phyloP scores from a whole-genome alignment of 306 rosid species.

The Ziziphus jujuba region DNA sequence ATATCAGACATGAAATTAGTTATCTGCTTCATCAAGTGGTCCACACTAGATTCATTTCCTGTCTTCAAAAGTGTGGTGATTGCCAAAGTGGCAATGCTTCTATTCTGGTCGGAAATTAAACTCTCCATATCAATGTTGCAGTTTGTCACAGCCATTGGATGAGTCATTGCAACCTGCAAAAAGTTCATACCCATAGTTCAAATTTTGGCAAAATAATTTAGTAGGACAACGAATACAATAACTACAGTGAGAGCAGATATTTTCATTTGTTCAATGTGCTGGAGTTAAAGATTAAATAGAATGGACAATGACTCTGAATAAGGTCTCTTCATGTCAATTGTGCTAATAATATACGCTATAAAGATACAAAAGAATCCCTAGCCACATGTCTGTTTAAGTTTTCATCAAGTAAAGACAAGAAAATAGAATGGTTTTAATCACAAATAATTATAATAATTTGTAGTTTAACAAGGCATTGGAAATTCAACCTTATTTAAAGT shows the following conservation, averaged over 20 bases:
- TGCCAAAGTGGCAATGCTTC: slow-evolving; percentile 99
- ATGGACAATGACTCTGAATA: background rate
- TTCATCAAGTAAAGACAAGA: background rate
- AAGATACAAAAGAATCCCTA: background rate
- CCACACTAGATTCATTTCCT: slow-evolving; percentile 98
- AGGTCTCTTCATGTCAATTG: no score
- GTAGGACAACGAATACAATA: background rate
- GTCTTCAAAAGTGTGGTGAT: slow-evolving; percentile 97
- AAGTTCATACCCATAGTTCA: slow-evolving; percentile 20
- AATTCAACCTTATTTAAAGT: slow-evolving; percentile 82
- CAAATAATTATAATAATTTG: slow-evolving; percentile 2
- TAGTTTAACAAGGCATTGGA: slow-evolving; percentile 12
- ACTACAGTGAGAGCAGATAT: background rate
- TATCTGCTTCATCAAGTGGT: slow-evolving; percentile 96
- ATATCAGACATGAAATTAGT: slow-evolving; percentile 98
- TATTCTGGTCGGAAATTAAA: slow-evolving; percentile 89
- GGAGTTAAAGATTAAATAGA: background rate
- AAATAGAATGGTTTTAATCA: background rate
- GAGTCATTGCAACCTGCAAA: slow-evolving; percentile 96
- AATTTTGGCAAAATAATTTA: background rate
- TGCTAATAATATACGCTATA: no score
- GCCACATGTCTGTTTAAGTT: background rate
- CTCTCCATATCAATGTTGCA: slow-evolving; percentile 99
- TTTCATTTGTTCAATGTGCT: background rate
- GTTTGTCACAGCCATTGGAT: slow-evolving; percentile 99